Evolutionary conservation across 768 basidiomycete species (phyloP), one percentile per base, ranked within the genome.

Genomic region (Hygrocybe coccinea): DNA sequence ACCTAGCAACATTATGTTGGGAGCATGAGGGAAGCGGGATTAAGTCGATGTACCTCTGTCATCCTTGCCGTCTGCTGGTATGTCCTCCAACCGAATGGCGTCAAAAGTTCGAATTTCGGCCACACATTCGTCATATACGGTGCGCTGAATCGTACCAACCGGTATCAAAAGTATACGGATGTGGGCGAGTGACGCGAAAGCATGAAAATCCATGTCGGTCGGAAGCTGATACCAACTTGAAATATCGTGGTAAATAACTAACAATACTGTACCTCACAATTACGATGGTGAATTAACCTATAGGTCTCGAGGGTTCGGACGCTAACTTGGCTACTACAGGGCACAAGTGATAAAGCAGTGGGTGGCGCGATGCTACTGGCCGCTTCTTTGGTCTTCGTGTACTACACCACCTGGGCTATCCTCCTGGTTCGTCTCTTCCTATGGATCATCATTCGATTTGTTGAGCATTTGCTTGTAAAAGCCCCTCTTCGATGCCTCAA

Each of bases 381-480:
- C 58, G 91, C 91, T 34, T 79, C 82, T 5, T 69, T 83, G 43
- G 81, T 89, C 36, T 95, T 95, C 74, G 74, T 80, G 9, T 97
- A 97, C 69, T 98, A 97, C 70, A 93, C 95, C 1, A 77, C 80
- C 24, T 97, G 95, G 95, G 86, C 93, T 12, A 79, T 97, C 52
- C 73, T 97, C 50, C 79, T 95, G 52, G 94, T 93, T 60, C 24
- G 34, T 33, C 8, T 29, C 17, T 12, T 7, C 14, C 51, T 35
- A 37, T 34, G 24, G 57, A 48, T 60, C 56, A 55, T 51, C 52
- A 34, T 50, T 38, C 22, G 14, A 9, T 33, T 41, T 19, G 38
- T 24, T 38, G 15, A 39, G 21, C 6, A 61, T 41, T 50, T 55
- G 47, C 54, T 38, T 54, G 56, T 9, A 48, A 38, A 53, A 86